Base-by-base conservation (phyloP, 2,329 filamentous ascomycete genomes). In the Lomentospora prolificans region DNA sequence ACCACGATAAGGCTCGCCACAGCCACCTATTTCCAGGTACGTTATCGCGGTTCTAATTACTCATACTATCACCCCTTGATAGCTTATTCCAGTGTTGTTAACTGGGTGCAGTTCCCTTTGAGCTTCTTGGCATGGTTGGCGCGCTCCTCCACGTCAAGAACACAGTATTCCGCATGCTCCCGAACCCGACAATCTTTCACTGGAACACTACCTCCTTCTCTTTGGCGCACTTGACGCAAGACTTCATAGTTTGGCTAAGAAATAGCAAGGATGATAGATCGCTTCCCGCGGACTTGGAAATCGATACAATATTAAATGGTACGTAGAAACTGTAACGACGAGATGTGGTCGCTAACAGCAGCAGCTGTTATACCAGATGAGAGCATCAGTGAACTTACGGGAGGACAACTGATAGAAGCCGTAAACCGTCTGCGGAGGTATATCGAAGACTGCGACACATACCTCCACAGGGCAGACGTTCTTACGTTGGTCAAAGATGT, bases 91-190 rank as follows among this genome's bases (percentile, higher is more conserved):
- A 33, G 30, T 51, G n/a, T 25, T 7, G 50, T 25, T 51, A 51
- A 51, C 19, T 48, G 8, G 30, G 22, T 31, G 51, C 19, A 80
- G 79, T 83, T 0, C 72, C 77, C 0, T 82, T 82, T 53, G 80
- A 83, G 61, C 70, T 83, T 0, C 63, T 81, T 2, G 80, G 78
- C n/a, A 82, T 83, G 79, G 65, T 82, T 1, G 72, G 73, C 48
- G 70, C 72, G 25, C 73, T 72, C 0, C 68, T 81, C 22, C 76
- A 80, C 54, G 74, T 80, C 22, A 67, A 69, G 4, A 65, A 75
- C 50, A 79, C 70, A 51, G 71, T 69, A 57, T 82, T 77, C 58
- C 77, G 77, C 1, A 74, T 75, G 64, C 69, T 83, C 1, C 80
- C 80, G 0, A 83, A 83, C 58, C 80, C 80, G 0, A 82, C 79